Base-by-base conservation (phyloP, 2,329 filamentous ascomycete species). In the Macrophomina phaseolina region DNA sequence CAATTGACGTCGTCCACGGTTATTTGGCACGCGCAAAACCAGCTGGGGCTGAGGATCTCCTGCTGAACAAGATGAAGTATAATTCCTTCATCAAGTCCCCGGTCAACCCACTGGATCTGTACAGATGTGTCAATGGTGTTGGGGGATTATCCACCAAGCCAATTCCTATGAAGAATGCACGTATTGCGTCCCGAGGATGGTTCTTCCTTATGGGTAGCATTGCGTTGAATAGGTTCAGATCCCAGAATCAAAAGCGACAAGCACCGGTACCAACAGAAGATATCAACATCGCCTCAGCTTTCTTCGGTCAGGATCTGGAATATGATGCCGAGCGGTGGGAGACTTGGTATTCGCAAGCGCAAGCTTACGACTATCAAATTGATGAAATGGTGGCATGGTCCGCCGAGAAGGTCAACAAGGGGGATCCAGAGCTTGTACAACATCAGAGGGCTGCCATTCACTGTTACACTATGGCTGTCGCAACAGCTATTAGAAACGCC, bases 1-100 rank as follows among this genome's bases (percentile, higher is more conserved):
- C 93, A 0, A 95, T 99, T 67, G 95, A 99, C 67, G 93, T 94
- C 71, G 92, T 99, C 79, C 94, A 98, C 76, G 89, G 92, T 71
- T 90, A 92, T 5, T 90, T 98, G 64, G 93, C 92, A 1, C 79
- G 82, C 18, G 87, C 90, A 34, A 97, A 94, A 76, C 87, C 90
- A 12, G 48, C 65, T 34, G 65, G 65, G 1, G 91, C 90, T 1
- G 87, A 92, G 5, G 89, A 93, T 68, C 90, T 97, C 79, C 86
- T 90, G n/a, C 90, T 95, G 76, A 99, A 99, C 77, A 85, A 92
- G 66, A 90, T 93, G 64, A 89, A 97, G 69, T 90, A 95, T 66
- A 91, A 89, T 4, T 87, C 91, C 34, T 95, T 91, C 73, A 83
- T 98, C 60, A 94, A 92, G 75, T 90, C 90, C 32, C 90, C 93